phyloP scores from a whole-genome alignment of 2,329 filamentous ascomycete genomes.

The Aureobasidium sp. region DNA sequence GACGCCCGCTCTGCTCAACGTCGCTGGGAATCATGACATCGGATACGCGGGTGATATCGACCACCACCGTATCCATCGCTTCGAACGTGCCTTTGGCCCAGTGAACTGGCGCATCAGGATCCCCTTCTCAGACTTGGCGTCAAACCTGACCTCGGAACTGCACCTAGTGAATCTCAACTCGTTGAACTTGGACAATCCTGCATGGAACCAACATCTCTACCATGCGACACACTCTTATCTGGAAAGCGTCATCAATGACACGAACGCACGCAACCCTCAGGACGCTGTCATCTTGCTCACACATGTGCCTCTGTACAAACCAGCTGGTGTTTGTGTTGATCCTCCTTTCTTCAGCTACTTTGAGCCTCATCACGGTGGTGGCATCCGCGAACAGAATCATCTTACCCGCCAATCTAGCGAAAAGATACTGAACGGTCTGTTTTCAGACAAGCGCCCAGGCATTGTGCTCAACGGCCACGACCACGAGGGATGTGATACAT shows the following conservation, averaged over 20 bases:
- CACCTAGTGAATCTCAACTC: conserved; percentile 82
- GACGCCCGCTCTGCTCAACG: conserved; percentile 58
- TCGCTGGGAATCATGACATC: conserved; percentile 92
- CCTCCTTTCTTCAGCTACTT: conserved; percentile 76
- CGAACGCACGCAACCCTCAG: conserved; percentile 17
- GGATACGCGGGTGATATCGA: conserved; percentile 91
- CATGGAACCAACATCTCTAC: conserved; percentile 57
- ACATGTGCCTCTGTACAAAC: conserved; percentile 84
- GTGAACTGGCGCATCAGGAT: conserved; percentile 57
- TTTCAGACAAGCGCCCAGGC: conserved; percentile 51
- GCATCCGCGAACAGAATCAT: conserved; percentile 85
- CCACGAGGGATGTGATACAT: conserved; percentile 85
- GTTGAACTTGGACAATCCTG: conserved; percentile 87
- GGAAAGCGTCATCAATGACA: background rate
- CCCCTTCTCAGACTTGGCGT: conserved; percentile 28
- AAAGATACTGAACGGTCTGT: conserved; percentile 72
- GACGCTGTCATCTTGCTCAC: conserved; percentile 79
- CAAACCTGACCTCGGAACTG: conserved; percentile 52
- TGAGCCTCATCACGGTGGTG: conserved; percentile 50
- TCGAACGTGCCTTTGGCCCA: conserved; percentile 76
- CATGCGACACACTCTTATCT: conserved; percentile 56
- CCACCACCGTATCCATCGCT: conserved; percentile 63
- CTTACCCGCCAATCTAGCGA: conserved; percentile 61
- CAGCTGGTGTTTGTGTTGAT: conserved; percentile 73
- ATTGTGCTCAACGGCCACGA: conserved; percentile 89